These are phyloP conservation scores for Stenocarpella maydis DNA, from an alignment of 2,329 filamentous ascomycete species.

Conservation along the genomic window DNA sequence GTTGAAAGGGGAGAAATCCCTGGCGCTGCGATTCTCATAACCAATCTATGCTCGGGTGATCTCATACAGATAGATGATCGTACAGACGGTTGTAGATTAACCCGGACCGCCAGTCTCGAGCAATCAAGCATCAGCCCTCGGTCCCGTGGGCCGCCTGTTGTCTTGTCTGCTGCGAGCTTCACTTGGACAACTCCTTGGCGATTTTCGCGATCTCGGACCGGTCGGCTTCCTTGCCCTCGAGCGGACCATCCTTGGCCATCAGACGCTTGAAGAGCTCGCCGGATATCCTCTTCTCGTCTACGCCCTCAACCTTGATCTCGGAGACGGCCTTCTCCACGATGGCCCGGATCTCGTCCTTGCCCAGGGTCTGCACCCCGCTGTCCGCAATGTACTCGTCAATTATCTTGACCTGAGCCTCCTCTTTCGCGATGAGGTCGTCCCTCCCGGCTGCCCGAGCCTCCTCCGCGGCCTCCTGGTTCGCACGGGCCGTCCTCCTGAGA, in stretches of 20 bases:
- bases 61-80: conserved; percentile 27
- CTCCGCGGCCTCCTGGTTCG: conserved; percentile 63
- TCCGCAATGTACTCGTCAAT: conserved; percentile 70
- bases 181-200: conserved; percentile 60
- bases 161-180: not conserved
- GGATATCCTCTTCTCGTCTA: conserved; percentile 55
- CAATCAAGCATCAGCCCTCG: not conserved
- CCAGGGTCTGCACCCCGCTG: conserved; percentile 66
- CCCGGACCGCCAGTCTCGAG: not conserved
- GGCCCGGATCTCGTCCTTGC: conserved; percentile 64
- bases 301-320: conserved; percentile 56
- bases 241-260: conserved; percentile 55
- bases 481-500: conserved; percentile 69
- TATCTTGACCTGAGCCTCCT: conserved; percentile 70
- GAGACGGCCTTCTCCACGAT: conserved; percentile 62
- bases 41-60: conserved; percentile 7
- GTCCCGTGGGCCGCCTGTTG: no score
- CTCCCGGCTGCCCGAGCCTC: conserved; percentile 72
- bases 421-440: conserved; percentile 74
- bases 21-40: not conserved
- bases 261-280: conserved; percentile 72
- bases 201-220: conserved; percentile 66
- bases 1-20: conserved; percentile 14
- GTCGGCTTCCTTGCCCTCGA: conserved; percentile 72
- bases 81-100: conserved; percentile 19